A percentile compares a stretch with the other conserved stretches of the same genome.
Evolutionary conservation across 2,329 filamentous ascomycete species (phyloP).

Genomic region (Parafenestella ontariensis): DNA sequence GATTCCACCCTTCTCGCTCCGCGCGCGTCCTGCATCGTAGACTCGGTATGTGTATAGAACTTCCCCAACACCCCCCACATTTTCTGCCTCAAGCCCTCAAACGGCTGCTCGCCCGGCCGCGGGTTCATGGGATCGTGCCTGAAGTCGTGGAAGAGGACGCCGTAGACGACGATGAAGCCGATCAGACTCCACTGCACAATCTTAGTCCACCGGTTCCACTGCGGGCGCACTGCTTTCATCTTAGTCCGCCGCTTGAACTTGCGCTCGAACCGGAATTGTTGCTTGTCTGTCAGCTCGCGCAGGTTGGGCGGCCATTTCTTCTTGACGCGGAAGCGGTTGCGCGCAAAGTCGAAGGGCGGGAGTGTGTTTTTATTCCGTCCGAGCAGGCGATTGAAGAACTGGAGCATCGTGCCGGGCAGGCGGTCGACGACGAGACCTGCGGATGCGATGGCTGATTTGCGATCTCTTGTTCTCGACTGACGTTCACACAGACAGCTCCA

Average conservation of each 20-base stretch:
- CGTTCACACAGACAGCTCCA: constrained; percentile 23
- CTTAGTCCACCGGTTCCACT: constrained; percentile 70
- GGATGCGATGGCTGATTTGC: neutral
- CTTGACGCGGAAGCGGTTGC: constrained; percentile 69
- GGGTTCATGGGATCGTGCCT: constrained; percentile 41
- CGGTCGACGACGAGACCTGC: too few relatives aligned
- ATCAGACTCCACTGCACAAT: constrained; percentile 63
- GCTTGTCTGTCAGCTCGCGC: constrained; percentile 69
- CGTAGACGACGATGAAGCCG: constrained; percentile 62
- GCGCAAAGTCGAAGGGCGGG: constrained; percentile 53
- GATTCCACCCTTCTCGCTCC: constrained; percentile 19
- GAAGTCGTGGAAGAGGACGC: constrained; percentile 69
- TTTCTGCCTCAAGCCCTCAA: constrained; percentile 33
- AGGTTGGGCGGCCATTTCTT: constrained; percentile 83
- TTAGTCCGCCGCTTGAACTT: constrained; percentile 75
- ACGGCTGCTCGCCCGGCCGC: constrained; percentile 40
- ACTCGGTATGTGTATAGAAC: constrained; percentile 38
- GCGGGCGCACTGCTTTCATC: constrained; percentile 66
- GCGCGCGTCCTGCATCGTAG: constrained; percentile 12
- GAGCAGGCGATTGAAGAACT: constrained; percentile 58
- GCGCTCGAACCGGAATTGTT: constrained; percentile 80
- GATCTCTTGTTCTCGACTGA: constrained; percentile 18
- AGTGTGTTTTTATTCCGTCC: constrained; percentile 50
- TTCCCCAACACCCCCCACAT: constrained; percentile 37
- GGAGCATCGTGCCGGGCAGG: constrained; percentile 29